Percentiles rank a stretch among this genome's conserved stretches.
phyloP scores from a whole-genome alignment of 2,329 filamentous ascomycete species.

The Ceratocystis cacaofunesta region DNA sequence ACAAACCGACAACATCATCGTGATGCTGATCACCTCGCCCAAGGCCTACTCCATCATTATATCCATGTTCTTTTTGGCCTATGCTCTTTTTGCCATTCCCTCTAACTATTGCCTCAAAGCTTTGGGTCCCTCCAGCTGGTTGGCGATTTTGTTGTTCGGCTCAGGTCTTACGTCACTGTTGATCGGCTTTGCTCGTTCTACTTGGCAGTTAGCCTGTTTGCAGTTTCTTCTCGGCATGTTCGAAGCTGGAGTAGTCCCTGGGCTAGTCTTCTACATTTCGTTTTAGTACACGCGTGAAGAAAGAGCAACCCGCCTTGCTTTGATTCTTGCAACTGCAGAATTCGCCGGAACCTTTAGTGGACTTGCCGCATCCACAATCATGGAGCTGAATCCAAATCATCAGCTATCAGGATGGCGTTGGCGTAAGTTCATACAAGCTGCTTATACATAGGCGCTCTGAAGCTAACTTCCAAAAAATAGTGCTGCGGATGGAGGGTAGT shows the following conservation, averaged over 20 bases:
- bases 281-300: conserved; percentile 61
- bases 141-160: conserved; percentile 49
- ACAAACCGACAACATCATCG: conserved; percentile 45
- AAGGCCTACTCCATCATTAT: conserved; percentile 45
- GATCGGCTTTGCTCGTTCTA: conserved; percentile 49
- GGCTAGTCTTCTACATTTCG: conserved; percentile 53
- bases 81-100: conserved; percentile 46
- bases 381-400: conserved; percentile 49
- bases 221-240: conserved; percentile 53
- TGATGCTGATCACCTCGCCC: conserved; percentile 45
- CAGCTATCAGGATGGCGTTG: conserved; percentile 53
- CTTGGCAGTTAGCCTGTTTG: conserved; percentile 47
- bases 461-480: conserved; percentile 17
- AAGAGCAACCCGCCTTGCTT: conserved; percentile 52
- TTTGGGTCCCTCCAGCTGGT: conserved; percentile 46
- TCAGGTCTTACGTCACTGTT: conserved; percentile 56
- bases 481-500: conserved; percentile 49
- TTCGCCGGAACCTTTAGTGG: conserved; percentile 60
- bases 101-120: conserved; percentile 53
- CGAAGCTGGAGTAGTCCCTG: conserved; percentile 58
- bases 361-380: conserved; percentile 56
- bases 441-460: conserved; percentile 20
- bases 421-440: conserved; percentile 53
- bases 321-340: conserved; percentile 54
- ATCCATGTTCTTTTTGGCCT: conserved; percentile 47